Conservation (phyloP, 768 basidiomycete genomes). For the Candolleomyces eurysporus region DNA sequence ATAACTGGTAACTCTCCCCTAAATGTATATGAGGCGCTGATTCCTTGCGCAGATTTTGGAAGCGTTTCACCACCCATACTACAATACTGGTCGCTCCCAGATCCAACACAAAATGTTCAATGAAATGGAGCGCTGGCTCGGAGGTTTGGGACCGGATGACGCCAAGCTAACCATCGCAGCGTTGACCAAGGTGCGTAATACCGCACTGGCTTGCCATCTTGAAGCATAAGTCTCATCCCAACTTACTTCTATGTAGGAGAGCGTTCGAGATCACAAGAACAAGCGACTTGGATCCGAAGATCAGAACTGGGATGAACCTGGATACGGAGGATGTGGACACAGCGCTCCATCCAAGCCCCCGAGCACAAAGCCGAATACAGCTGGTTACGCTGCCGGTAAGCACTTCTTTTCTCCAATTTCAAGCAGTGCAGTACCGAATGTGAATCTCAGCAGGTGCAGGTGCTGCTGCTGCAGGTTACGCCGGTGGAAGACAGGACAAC, state of each 20-base stretch:
- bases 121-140: conserved; percentile 52
- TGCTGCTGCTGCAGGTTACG: background rate
- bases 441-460: background rate
- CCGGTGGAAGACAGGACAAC: conserved; percentile 4
- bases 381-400: background rate
- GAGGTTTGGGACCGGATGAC: conserved; percentile 43
- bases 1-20: background rate
- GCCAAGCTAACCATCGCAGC: conserved; percentile 42
- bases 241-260: conserved; percentile 34
- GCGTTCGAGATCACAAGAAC: conserved; percentile 54
- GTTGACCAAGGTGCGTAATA: conserved; percentile 47
- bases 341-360: conserved; percentile 8
- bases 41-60: conserved; percentile 44
- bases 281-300: conserved; percentile 53
- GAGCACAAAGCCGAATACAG: background rate
- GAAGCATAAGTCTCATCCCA: background rate
- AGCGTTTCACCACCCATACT: conserved; percentile 72
- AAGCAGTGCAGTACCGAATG: background rate
- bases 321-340: conserved; percentile 35
- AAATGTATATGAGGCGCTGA: background rate
- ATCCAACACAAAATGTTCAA: conserved; percentile 64
- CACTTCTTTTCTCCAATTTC: background rate
- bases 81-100: conserved; percentile 47
- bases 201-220: background rate
- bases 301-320: conserved; percentile 33